Conservation (phyloP, 1,139 yeast genomes). For the Sugiyamaella japonica region DNA sequence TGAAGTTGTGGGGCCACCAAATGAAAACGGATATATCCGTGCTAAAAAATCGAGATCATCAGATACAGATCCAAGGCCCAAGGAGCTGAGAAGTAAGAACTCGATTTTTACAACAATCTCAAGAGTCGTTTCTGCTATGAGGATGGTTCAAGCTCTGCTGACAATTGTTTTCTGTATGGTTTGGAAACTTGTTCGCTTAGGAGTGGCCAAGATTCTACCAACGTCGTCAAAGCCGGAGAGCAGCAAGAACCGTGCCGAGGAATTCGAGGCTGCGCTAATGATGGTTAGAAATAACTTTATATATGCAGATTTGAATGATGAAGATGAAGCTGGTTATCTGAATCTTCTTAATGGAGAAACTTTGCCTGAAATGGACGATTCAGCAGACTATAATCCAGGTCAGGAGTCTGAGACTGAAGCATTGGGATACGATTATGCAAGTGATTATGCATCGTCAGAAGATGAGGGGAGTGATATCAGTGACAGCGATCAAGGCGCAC, state of each 20-base stretch:
- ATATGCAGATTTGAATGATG: constrained; percentile 25
- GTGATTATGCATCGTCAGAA: constrained; percentile 20
- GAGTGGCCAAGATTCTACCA: constrained; percentile 11
- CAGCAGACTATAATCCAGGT: constrained; percentile 29
- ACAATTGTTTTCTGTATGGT: constrained; percentile 16
- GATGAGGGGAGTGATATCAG: constrained; percentile 20
- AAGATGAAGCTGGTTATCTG: constrained; percentile 24
- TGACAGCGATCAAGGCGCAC: background rate
- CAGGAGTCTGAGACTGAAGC: constrained; percentile 23
- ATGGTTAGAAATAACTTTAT: constrained; percentile 23
- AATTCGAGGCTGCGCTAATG: constrained; percentile 18
- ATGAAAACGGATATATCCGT: constrained; percentile 6
- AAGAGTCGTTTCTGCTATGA: constrained; percentile 25
- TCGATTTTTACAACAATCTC: constrained; percentile 20
- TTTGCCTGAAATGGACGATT: constrained; percentile 33
- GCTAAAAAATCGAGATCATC: constrained; percentile 1
- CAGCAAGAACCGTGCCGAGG: constrained; percentile 9
- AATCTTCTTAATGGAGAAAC: constrained; percentile 28
- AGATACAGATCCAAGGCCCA: constrained; percentile 5
- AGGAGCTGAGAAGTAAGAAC: constrained; percentile 5
- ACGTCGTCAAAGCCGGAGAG: background rate
- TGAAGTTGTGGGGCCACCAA: constrained; percentile 24
- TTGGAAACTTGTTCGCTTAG: constrained; percentile 15
- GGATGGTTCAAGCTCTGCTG: constrained; percentile 25
- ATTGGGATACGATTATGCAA: constrained; percentile 22